A percentile compares a stretch with the other conserved stretches of the same genome.
phyloP scores from a whole-genome alignment of 495 filamentous ascomycete species.

The Aspergillus hancockii region DNA sequence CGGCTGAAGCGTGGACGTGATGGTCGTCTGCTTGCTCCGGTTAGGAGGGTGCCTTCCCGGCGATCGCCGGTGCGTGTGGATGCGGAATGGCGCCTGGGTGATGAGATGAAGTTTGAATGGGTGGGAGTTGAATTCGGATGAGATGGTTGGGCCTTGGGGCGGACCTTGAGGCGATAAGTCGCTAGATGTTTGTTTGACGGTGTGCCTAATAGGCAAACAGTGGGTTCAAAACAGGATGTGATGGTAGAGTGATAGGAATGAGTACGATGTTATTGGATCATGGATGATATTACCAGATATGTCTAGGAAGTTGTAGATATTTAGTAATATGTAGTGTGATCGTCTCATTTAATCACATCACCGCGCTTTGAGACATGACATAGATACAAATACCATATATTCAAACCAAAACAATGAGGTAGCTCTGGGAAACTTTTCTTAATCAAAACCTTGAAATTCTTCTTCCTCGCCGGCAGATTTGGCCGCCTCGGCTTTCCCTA shows the following conservation, averaged over 20 bases:
- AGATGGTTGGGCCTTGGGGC: too few relatives aligned
- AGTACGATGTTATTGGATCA: neutral
- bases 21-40: too few relatives aligned
- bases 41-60: too few relatives aligned
- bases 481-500: slow-evolving; percentile 22
- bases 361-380: slow-evolving; percentile 3
- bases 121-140: too few relatives aligned
- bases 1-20: too few relatives aligned
- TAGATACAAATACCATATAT: slow-evolving; percentile 6
- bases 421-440: slow-evolving; percentile 11
- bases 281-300: neutral
- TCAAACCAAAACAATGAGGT: slow-evolving; percentile 3
- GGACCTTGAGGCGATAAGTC: too few relatives aligned
- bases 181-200: too few relatives aligned
- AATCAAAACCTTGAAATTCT: slow-evolving; percentile 49
- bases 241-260: neutral
- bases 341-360: neutral
- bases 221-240: neutral
- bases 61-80: too few relatives aligned
- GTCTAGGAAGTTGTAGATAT: neutral
- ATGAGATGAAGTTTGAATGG: too few relatives aligned
- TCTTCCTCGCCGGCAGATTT: slow-evolving; percentile 26
- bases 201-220: too few relatives aligned
- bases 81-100: too few relatives aligned
- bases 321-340: neutral